phyloP scores from a whole-genome alignment of 73 alveolate species.

The Paramecium bursaria region DNA sequence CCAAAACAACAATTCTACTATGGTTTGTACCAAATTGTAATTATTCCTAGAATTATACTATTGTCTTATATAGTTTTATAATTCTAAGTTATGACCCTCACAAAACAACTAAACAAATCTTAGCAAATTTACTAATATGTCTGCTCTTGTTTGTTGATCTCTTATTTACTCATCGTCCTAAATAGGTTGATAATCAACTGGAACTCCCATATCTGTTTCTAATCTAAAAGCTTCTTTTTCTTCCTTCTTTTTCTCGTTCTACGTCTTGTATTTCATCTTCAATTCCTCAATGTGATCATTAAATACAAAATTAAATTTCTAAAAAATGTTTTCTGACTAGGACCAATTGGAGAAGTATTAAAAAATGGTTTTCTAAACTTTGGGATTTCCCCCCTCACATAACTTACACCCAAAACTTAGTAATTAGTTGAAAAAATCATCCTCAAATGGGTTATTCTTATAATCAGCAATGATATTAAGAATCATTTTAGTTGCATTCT shows the following conservation, averaged over 20 bases:
- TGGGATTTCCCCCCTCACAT: conserved; percentile 59
- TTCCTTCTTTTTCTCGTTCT: conserved; percentile 27
- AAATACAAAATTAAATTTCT: conserved; percentile 42
- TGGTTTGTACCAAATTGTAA: conserved; percentile 79
- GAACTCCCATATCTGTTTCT: conserved; percentile 22
- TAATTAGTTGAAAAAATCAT: conserved; percentile 53
- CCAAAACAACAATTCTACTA: conserved; percentile 68
- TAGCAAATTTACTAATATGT: conserved; percentile 61
- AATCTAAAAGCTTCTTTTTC: conserved; percentile 4
- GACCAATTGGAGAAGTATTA: conserved; percentile 56
- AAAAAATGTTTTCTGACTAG: conserved; percentile 56
- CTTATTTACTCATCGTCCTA: conserved; percentile 11
- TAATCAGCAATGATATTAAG: conserved; percentile 61
- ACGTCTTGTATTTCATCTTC: conserved; percentile 40
- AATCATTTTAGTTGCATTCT: conserved; percentile 63
- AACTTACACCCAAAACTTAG: conserved; percentile 51
- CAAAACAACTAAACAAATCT: conserved; percentile 92
- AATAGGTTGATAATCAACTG: conserved; percentile 21
- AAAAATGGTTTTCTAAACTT: conserved; percentile 58
- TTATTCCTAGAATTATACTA: conserved; percentile 86
- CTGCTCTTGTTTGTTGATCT: conserved; percentile 3
- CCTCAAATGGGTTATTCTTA: conserved; percentile 58
- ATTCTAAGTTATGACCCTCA: conserved; percentile 89
- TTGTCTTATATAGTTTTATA: conserved; percentile 90
- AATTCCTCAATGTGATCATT: conserved; percentile 60